Evolutionary conservation across 2,329 filamentous ascomycete genomes (phyloP).

Genomic region (Fusarium newnesense): DNA sequence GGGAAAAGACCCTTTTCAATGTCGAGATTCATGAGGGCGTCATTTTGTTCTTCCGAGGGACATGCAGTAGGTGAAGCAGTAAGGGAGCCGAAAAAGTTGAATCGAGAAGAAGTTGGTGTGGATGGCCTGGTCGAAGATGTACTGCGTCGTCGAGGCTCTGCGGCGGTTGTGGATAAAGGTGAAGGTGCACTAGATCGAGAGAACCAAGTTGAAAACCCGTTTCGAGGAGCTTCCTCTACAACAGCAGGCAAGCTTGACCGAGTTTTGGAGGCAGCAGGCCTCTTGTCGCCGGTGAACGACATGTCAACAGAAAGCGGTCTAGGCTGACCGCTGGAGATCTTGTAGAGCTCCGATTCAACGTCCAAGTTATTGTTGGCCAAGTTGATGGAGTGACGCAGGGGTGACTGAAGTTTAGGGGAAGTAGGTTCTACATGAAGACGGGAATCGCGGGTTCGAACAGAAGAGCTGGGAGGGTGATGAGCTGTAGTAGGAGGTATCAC

Average conservation of each 20-base stretch:
- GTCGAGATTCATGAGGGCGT: constrained; percentile 67
- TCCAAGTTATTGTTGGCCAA: constrained; percentile 32
- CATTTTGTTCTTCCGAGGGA: constrained; percentile 50
- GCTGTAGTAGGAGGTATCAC: constrained; percentile 32
- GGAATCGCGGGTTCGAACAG: constrained; percentile 38
- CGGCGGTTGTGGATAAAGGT: constrained; percentile 25
- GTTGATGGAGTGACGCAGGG: constrained; percentile 46
- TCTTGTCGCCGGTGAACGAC: constrained; percentile 48
- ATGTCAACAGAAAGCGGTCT: constrained; percentile 46
- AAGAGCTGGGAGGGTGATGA: constrained; percentile 27
- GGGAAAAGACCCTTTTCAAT: constrained; percentile 66
- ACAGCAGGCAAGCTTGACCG: constrained; percentile 23
- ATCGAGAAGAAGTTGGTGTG: constrained; percentile 50
- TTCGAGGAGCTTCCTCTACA: constrained; percentile 32
- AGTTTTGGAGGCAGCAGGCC: constrained; percentile 11
- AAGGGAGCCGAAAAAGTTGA: constrained; percentile 59
- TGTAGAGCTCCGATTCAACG: constrained; percentile 25
- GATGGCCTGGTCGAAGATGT: constrained; percentile 48
- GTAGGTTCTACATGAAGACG: constrained; percentile 42
- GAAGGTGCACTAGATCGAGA: constrained; percentile 30
- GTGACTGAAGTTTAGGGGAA: constrained; percentile 46
- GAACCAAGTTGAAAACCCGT: constrained; percentile 40
- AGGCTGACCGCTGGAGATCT: constrained; percentile 14
- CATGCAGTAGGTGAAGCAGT: constrained; percentile 54
- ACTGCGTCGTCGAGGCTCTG: constrained; percentile 28